Evolutionary conservation across 768 basidiomycete genomes (phyloP), one percentile per base, ranked within the genome.

Genomic region (Neoboletus magnificus): DNA sequence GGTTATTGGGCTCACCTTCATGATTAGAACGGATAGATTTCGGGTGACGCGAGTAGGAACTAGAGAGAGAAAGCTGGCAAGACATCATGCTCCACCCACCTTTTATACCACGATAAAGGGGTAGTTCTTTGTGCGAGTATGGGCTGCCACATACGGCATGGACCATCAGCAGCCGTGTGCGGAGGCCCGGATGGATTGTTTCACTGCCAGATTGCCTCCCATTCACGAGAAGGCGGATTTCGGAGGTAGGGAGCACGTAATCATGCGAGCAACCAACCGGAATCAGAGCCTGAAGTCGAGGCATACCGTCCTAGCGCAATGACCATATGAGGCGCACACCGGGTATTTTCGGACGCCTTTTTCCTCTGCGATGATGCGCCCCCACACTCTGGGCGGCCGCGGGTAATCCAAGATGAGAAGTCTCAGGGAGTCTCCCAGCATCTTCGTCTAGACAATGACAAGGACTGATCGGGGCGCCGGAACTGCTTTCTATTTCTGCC

Each of bases 1-100:
- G 23, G 5, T 29, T 11, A 12, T 35, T 25, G 20, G 33, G 30
- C 25, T 35, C 50, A 77, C 79, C 78, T 81, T 81, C 79, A 81
- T 80, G 60, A 33, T 67, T 56, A 29, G 40, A 50, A 44, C 7
- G 6, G 58, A 30, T 27, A 29, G 15, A 20, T 45, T 43, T 53
- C 41, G 15, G 44, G 41, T 30, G 50, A 25, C 37, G 52, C 16
- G 53, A 55, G 53, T 37, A 35, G n/a, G 37, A 55, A 48, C 48
- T 45, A 40, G 49, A 51, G 48, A 65, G 54, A 8, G 40, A 37
- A 27, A 45, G n/a, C n/a, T 50, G 40, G 48, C 27, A 39, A 51
- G n/a, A 5, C 23, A 10, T 15, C 40, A 37, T 40, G 9, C 4
- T 20, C 16, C 35, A 13, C 9, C 42, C n/a, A 29, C 53, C 22